Conservation (phyloP, 176 grass and related monocot genomes). For the Lolium perenne region DNA sequence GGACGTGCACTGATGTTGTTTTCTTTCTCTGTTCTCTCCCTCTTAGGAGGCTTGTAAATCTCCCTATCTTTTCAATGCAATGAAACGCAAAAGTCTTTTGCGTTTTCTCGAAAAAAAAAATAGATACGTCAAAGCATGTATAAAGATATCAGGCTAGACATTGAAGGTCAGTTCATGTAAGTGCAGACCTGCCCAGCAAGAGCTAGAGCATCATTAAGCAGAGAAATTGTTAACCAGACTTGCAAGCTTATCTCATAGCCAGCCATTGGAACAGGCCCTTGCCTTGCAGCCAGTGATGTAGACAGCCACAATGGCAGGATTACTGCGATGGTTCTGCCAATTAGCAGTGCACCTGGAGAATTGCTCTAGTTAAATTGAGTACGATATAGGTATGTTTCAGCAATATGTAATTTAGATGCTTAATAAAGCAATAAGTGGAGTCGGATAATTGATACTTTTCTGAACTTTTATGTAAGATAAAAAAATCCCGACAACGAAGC, state of each 20-base stretch:
- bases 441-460: background rate
- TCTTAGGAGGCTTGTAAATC: no score
- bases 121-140: no score
- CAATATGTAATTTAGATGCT: background rate
- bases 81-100: no score
- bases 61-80: no score
- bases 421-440: background rate
- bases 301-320: conserved; percentile 72
- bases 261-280: conserved; percentile 90
- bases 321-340: conserved; percentile 83
- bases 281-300: conserved; percentile 79
- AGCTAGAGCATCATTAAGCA: conserved; percentile 90
- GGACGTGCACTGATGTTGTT: no score
- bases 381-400: background rate
- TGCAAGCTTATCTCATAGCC: conserved; percentile 90
- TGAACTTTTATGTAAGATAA: background rate
- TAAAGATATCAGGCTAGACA: background rate
- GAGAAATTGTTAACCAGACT: conserved; percentile 85
- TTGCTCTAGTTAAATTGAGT: conserved; percentile 20
- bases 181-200: conserved; percentile 89
- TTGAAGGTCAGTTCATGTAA: background rate
- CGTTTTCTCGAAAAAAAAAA: no score
- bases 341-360: conserved; percentile 76
- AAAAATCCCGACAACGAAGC: background rate
- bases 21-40: no score